These are phyloP conservation scores for Paraphoma chrysanthemicola DNA, from an alignment of 2,329 filamentous ascomycete genomes.

Conservation along the genomic window DNA sequence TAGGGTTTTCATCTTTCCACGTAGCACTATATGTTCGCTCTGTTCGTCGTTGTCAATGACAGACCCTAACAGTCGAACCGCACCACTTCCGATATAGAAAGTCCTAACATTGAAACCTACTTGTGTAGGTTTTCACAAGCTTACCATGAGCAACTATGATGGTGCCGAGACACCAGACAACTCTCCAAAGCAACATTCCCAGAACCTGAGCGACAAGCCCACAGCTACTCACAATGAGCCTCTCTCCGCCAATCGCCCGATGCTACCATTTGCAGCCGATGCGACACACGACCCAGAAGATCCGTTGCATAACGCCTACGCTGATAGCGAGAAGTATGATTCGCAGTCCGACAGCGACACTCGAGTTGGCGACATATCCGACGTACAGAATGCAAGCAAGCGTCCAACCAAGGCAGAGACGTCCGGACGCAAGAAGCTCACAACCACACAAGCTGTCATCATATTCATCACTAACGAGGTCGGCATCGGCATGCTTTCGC, in stretches of 20 bases:
- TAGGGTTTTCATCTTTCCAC: no score
- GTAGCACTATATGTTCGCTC: no score
- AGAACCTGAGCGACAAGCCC: constrained; percentile 16
- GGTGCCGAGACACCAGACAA: constrained; percentile 14
- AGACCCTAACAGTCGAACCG: no score
- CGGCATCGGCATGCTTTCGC: constrained; percentile 37
- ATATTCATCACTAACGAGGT: constrained; percentile 41
- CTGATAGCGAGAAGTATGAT: constrained; percentile 22
- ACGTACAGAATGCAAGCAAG: constrained; percentile 31
- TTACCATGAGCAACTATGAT: constrained; percentile 24
- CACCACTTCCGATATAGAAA: background rate
- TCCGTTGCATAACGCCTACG: constrained; percentile 14
- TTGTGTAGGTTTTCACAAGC: constrained; percentile 16
- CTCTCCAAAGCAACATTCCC: constrained; percentile 16
- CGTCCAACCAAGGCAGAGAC: constrained; percentile 8
- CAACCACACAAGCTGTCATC: constrained; percentile 34
- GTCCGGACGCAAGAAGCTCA: constrained; percentile 26
- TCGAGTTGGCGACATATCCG: constrained; percentile 28
- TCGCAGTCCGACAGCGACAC: constrained; percentile 26
- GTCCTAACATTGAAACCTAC: constrained; percentile 1
- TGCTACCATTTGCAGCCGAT: constrained; percentile 27
- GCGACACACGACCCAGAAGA: constrained; percentile 26
- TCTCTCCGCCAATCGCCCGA: constrained; percentile 25
- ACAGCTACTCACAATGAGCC: constrained; percentile 18
- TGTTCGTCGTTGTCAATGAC: no score